Conservation (phyloP, 805 yeast species). For the Cyberlindnera galapagoensis region DNA sequence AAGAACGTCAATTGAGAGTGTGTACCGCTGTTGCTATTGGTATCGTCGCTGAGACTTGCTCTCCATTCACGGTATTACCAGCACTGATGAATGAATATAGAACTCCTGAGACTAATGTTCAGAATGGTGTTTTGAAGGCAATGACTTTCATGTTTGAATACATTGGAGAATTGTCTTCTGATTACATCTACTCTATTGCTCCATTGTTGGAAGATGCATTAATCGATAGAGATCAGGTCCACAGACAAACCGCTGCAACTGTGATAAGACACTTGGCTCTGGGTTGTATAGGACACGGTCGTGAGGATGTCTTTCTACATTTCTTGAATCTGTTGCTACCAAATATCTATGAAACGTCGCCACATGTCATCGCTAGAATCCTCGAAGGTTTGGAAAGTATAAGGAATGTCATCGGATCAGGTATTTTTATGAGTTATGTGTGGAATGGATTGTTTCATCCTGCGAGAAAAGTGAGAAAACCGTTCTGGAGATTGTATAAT, state of each 20-base stretch:
- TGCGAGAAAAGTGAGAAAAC: slow-evolving; percentile 74
- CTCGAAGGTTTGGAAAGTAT: slow-evolving; percentile 74
- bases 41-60: slow-evolving; percentile 88
- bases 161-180: slow-evolving; percentile 71
- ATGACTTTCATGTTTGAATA: slow-evolving; percentile 90
- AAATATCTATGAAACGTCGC: slow-evolving; percentile 88
- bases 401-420: slow-evolving; percentile 68
- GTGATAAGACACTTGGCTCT: slow-evolving; percentile 78
- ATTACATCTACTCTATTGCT: slow-evolving; percentile 72
- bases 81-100: slow-evolving; percentile 94
- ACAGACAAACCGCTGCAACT: slow-evolving; percentile 91
- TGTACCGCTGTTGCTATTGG: slow-evolving; percentile 98
- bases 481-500: slow-evolving; percentile 85
- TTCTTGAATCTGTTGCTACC: slow-evolving; percentile 78
- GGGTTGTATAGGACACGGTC: slow-evolving; percentile 67
- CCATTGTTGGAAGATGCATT: slow-evolving; percentile 86
- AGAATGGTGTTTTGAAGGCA: slow-evolving; percentile 91
- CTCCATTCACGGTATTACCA: slow-evolving; percentile 90
- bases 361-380: slow-evolving; percentile 84
- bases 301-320: slow-evolving; percentile 80
- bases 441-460: slow-evolving; percentile 94
- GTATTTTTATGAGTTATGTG: slow-evolving; percentile 63
- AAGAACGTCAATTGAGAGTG: slow-evolving; percentile 92
- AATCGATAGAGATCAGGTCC: slow-evolving; percentile 85
- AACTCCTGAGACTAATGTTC: slow-evolving; percentile 87